Evolutionary conservation across 768 basidiomycete genomes (phyloP).

Genomic region (Sporobolomyces phaffii): DNA sequence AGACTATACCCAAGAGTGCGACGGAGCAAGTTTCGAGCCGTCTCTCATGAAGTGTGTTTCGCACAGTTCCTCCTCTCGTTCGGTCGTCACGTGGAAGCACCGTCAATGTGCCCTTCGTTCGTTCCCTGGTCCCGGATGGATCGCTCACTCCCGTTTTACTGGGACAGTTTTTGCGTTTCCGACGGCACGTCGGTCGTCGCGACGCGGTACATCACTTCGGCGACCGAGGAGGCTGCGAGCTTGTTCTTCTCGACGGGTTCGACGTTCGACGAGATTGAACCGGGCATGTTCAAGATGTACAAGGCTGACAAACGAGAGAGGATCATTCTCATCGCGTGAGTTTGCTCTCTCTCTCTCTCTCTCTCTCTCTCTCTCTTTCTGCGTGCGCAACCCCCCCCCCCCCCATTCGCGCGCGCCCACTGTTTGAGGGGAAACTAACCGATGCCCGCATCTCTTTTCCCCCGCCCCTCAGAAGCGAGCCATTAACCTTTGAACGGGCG

Average conservation of each 20-base stretch:
- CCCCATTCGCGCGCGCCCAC: too few relatives aligned
- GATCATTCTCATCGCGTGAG: constrained; percentile 65
- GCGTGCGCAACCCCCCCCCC: too few relatives aligned
- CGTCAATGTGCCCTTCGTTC: too few relatives aligned
- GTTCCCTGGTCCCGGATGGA: too few relatives aligned
- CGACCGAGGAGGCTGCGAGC: constrained; percentile 84
- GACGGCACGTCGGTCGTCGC: constrained; percentile 91
- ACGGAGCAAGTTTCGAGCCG: constrained; percentile 53
- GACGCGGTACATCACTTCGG: constrained; percentile 88
- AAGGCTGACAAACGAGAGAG: constrained; percentile 93
- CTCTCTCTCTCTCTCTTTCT: too few relatives aligned
- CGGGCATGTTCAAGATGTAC: constrained; percentile 78
- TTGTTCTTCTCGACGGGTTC: constrained; percentile 60
- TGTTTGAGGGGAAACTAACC: too few relatives aligned
- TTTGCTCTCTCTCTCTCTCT: neutral
- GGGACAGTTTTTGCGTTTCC: constrained; percentile 94
- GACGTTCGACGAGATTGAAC: constrained; percentile 79
- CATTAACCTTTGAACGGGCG: constrained; percentile 86
- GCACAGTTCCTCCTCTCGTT: neutral
- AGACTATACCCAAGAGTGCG: constrained; percentile 54
- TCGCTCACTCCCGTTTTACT: constrained; percentile 54
- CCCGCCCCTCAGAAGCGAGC: constrained; percentile 73
- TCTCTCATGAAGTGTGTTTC: constrained; percentile 38
- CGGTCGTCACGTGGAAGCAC: too few relatives aligned
- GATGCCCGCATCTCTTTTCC: too few relatives aligned